Conservation (phyloP, 305 asterid genomes). For the Ruellia speciosa region DNA sequence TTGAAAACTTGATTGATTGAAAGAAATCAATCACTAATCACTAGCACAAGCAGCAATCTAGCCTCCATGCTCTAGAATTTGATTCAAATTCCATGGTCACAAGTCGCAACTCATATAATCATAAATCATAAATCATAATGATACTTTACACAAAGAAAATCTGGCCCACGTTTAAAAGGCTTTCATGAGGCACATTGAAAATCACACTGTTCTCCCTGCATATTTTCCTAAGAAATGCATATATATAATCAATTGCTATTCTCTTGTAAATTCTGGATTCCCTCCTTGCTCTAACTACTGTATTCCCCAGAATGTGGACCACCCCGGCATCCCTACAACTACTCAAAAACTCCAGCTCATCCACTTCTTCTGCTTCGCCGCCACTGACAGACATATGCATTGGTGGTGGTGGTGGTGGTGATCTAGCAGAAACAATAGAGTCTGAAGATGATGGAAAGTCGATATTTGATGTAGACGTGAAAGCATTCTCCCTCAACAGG, state of each 20-base stretch:
- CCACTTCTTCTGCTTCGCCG: slow-evolving; percentile 38
- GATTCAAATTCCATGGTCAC: too few relatives aligned
- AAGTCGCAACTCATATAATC: too few relatives aligned
- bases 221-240: slow-evolving; percentile 93
- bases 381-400: slow-evolving; percentile 38
- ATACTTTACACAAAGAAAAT: slow-evolving; percentile 56
- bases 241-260: slow-evolving; percentile 75
- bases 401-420: slow-evolving; percentile 38
- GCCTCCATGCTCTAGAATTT: too few relatives aligned
- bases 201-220: slow-evolving; percentile 98
- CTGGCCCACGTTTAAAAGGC: slow-evolving; percentile 93
- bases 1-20: neutral
- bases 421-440: slow-evolving; percentile 57
- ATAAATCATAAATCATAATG: too few relatives aligned
- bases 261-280: slow-evolving; percentile 67
- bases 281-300: slow-evolving; percentile 74
- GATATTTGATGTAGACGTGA: slow-evolving; percentile 29
- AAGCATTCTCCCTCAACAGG: slow-evolving; percentile 30
- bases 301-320: slow-evolving; percentile 91
- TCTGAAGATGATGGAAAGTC: slow-evolving; percentile 57
- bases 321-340: slow-evolving; percentile 85
- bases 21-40: too few relatives aligned
- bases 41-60: too few relatives aligned
- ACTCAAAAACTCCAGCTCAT: slow-evolving; percentile 71
- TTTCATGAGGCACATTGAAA: slow-evolving; percentile 90